Conservation (phyloP, 2,329 filamentous ascomycete genomes). For the Diplodia scrobiculata region DNA sequence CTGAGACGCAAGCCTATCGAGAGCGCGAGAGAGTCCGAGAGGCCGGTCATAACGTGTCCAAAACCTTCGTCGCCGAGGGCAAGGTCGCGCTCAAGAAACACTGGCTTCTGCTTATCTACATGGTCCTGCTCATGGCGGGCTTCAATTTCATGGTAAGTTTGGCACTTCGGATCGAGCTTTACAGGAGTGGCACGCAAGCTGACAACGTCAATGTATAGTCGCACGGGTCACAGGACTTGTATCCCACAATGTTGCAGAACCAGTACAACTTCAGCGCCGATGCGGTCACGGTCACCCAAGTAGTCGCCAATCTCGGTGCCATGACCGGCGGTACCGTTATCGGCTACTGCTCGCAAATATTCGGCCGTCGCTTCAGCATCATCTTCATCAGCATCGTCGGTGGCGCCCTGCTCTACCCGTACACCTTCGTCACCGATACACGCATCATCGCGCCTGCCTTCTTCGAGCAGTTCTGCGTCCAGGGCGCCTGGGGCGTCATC, state of each 20-base stretch:
- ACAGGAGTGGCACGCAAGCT: not conserved
- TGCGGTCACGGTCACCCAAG: conserved; percentile 53
- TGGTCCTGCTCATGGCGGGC: conserved; percentile 83
- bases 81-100: conserved; percentile 76
- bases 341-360: conserved; percentile 51
- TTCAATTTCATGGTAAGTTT: conserved; percentile 76
- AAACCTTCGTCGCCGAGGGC: conserved; percentile 73
- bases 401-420: conserved; percentile 79
- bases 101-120: conserved; percentile 77
- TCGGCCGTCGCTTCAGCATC: conserved; percentile 53
- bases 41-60: conserved; percentile 60
- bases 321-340: conserved; percentile 52
- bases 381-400: conserved; percentile 60
- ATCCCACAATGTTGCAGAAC: conserved; percentile 62
- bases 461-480: conserved; percentile 62
- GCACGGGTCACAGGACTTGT: conserved; percentile 71
- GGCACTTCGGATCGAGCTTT: conserved; percentile 24
- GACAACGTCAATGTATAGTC: conserved; percentile 44
- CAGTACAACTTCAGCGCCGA: conserved; percentile 58
- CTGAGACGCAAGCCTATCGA: conserved; percentile 74
- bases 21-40: conserved; percentile 67
- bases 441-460: conserved; percentile 77
- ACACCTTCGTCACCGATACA: conserved; percentile 67
- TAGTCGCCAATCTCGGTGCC: conserved; percentile 55
- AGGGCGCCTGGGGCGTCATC: conserved; percentile 45